These are phyloP conservation scores for Litsea cubeba DNA, from an alignment of 164 flowering plant genomes.

Conservation along the genomic window DNA sequence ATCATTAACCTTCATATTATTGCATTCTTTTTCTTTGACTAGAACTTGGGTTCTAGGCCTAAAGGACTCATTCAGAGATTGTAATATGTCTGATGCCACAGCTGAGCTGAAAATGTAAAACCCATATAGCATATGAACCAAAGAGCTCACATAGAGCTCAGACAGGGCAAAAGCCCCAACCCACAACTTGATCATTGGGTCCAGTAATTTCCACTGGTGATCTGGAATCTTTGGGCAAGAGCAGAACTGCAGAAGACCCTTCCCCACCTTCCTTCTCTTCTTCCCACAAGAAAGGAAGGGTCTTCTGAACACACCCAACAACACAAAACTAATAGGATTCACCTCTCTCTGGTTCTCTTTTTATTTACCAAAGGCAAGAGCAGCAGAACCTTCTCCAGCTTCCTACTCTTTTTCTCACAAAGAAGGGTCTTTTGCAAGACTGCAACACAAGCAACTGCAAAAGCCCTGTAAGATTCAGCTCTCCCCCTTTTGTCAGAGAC, in stretches of 20 bases:
- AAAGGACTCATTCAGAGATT: conserved; percentile 42
- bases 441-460: too few species aligned
- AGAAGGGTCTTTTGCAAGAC: neutral
- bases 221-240: too few species aligned
- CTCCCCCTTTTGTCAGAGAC: neutral
- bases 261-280: too few species aligned
- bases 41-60: conserved; percentile 25
- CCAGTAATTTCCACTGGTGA: neutral
- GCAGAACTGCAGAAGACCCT: too few species aligned
- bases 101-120: conserved; percentile 91
- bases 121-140: conserved; percentile 81
- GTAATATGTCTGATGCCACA: conserved; percentile 73
- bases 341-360: too few species aligned
- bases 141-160: conserved; percentile 72
- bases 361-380: neutral
- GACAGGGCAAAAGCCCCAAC: conserved; percentile 39
- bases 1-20: conserved; percentile 11
- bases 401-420: neutral
- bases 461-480: neutral
- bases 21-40: conserved; percentile 7
- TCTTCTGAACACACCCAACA: too few species aligned
- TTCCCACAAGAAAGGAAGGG: too few species aligned
- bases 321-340: too few species aligned
- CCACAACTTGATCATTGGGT: conserved; percentile 34
- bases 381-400: neutral